Evolutionary conservation across 2,329 filamentous ascomycete genomes (phyloP).

Genomic region (Pleomassaria siparia): DNA sequence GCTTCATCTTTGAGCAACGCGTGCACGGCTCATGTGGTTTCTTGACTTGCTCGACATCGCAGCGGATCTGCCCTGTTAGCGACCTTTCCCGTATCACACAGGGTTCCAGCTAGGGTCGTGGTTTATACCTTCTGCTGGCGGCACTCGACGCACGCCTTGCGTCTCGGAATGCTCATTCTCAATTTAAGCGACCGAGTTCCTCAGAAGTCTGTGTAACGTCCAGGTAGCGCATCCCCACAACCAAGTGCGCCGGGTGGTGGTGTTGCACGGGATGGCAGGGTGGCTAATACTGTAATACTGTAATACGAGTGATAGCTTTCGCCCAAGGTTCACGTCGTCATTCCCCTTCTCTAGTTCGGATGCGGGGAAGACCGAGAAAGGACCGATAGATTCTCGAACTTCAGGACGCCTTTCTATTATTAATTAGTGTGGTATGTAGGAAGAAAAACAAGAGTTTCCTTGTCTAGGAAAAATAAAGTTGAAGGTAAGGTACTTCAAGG

Average conservation of each 20-base stretch:
- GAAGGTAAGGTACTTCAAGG: background rate
- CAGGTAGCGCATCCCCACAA: background rate
- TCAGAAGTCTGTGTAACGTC: background rate
- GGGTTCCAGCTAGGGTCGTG: background rate
- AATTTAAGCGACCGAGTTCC: background rate
- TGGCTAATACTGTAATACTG: too few species aligned
- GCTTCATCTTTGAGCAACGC: conserved; percentile 39
- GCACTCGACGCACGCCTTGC: conserved; percentile 42
- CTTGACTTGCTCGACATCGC: conserved; percentile 42
- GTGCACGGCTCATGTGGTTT: conserved; percentile 40
- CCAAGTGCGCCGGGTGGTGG: background rate
- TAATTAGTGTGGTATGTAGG: too few species aligned
- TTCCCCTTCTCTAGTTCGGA: conserved; percentile 29
- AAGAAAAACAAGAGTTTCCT: background rate
- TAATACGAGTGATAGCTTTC: conserved; percentile 15
- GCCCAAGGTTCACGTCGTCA: conserved; percentile 42
- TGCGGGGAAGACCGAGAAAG: conserved; percentile 38
- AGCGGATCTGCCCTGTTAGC: conserved; percentile 35
- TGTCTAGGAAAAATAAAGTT: background rate
- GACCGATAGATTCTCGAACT: conserved; percentile 14
- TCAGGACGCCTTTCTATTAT: background rate
- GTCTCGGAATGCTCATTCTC: conserved; percentile 24
- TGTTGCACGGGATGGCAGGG: conserved; percentile 16
- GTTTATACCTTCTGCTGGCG: conserved; percentile 39
- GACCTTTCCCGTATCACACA: conserved; percentile 1